Base-by-base conservation (phyloP, 2,329 filamentous ascomycete genomes). In the Colletotrichum neosansevieriae region DNA sequence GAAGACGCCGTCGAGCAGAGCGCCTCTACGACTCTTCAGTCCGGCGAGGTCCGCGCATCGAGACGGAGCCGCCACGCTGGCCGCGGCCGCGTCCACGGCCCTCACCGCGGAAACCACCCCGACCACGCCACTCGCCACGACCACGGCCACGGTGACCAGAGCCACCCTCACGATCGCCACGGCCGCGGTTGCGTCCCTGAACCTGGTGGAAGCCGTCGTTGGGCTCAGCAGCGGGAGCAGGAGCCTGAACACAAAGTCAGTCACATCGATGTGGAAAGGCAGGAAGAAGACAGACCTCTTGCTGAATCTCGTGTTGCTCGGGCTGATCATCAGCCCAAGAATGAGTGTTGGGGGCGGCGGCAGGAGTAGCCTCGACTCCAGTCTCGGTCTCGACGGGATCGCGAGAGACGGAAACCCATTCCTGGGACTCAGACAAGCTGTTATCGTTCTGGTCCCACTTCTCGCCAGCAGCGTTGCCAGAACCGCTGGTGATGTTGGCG, bases 301-400 rank as follows among this genome's bases (percentile, higher is more conserved):
- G 72, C 42, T 78, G 78, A 63, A 77, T 79, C 68, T 89, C 88
- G 17, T 91, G 88, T 72, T 92, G 88, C 70, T 96, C 88, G 17
- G 91, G 88, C 73, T 92, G 88, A 69, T 96, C 92, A 74, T 97
- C 94, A 29, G 93, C 93, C 93, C 93, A 97, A 74, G 90, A 94
- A 76, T 91, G 89, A 34, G 84, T 84, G 74, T 85, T 85, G 62
- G 81, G 76, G 44, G 82, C 79, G 9, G 82, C 81, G 6, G 88
- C 89, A 53, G 89, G 87, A n/a, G 87, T 89, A 29, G 88, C 88
- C 53, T 85, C 81, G 47, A 88, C 77, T 42, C 88, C 89, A 42
- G 85, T 88, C 70, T 96, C 92, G 5, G 91, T 91, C 83, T 97
- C 94, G 58, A 88, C 82, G 53, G 90, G 86, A 75, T 94, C 88